Base-by-base conservation (phyloP, 2,329 filamentous ascomycete species). In the Xylariales sp. region DNA sequence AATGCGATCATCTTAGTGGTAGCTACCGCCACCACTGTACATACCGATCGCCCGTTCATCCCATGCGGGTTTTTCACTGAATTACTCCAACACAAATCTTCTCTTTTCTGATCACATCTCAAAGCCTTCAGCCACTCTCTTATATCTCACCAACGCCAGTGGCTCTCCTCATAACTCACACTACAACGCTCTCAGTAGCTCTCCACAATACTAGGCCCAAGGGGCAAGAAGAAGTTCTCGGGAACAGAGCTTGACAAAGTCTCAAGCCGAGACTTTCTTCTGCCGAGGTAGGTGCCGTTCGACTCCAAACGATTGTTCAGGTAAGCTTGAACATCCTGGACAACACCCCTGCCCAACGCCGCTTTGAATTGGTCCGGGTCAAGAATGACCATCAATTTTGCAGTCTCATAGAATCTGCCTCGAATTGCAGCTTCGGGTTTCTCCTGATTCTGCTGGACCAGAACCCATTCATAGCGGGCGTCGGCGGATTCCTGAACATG, bases 351-450 rank as follows among this genome's bases (percentile, higher is more conserved):
- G 18, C 57, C 51, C 24, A 70, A 47, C 12, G 64, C 61, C 4
- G 57, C 55, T 29, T 68, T 56, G 44, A 66, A 68, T 4, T 55
- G 57, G 2, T 51, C 53, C 8, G 62, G 61, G 29, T 73, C 64
- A 40, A 78, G 59, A 41, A 78, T 67, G 12, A 67, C 66, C 57
- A 76, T 70, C 25, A 80, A 62, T 44, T 68, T 64, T 43, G 69
- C 60, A n/a, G 72, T 73, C 12, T 76, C 71, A 59, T 80, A 80
- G 59, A 79, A 79, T n/a, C 76, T 65, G 38, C 76, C 76, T 43
- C 67, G 64, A 38, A 80, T 64, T 16, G 64, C 63, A 11, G 55
- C 53, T 51, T 78, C 74, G 22, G 38, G 42, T 36, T 61, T 59
- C 5, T 52, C 46, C 21, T 52, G 51, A 28, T 56, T 51, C 19